Conservation (phyloP, 2,329 filamentous ascomycete species). For the Neonectria coccinea region DNA sequence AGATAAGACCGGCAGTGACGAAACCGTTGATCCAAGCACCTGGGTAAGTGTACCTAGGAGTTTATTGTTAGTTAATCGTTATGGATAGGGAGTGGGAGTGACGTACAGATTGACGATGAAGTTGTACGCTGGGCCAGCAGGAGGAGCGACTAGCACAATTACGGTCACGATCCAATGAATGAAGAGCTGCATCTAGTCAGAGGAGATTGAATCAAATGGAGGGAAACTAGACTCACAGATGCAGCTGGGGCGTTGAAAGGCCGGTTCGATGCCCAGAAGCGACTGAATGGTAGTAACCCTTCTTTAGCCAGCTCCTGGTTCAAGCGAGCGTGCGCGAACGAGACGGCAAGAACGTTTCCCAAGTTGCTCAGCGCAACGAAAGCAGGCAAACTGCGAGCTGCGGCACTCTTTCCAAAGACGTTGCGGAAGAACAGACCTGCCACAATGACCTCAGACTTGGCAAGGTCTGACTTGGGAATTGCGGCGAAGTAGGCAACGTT, state of each 20-base stretch:
- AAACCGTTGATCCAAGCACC: slow-evolving; percentile 66
- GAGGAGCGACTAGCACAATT: slow-evolving; percentile 74
- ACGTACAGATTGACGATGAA: slow-evolving; percentile 68
- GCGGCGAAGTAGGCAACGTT: slow-evolving; percentile 76
- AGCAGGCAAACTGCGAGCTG: slow-evolving; percentile 60
- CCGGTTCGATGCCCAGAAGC: slow-evolving; percentile 76
- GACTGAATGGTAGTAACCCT: slow-evolving; percentile 73
- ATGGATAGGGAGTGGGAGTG: fast-evolving
- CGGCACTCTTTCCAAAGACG: slow-evolving; percentile 69
- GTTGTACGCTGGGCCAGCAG: slow-evolving; percentile 75
- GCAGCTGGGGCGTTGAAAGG: slow-evolving; percentile 75
- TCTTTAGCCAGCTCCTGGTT: slow-evolving; percentile 78
- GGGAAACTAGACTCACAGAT: slow-evolving; percentile 50
- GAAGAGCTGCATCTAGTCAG: slow-evolving; percentile 57
- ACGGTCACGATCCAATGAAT: slow-evolving; percentile 75
- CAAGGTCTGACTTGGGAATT: slow-evolving; percentile 68
- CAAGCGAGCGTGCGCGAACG: slow-evolving; percentile 68
- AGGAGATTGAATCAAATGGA: neutral
- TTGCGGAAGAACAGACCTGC: slow-evolving; percentile 72
- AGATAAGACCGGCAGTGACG: slow-evolving; percentile 63
- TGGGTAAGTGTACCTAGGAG: slow-evolving; percentile 59
- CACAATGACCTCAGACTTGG: slow-evolving; percentile 69
- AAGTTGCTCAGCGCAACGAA: slow-evolving; percentile 72
- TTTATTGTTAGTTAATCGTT: slow-evolving; percentile 29
- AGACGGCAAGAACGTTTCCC: slow-evolving; percentile 72